A percentile compares a stretch with the other conserved stretches of the same genome.
These are phyloP conservation scores for Albophoma yamanashiensis DNA, from an alignment of 2,329 filamentous ascomycete species.

Conservation along the genomic window DNA sequence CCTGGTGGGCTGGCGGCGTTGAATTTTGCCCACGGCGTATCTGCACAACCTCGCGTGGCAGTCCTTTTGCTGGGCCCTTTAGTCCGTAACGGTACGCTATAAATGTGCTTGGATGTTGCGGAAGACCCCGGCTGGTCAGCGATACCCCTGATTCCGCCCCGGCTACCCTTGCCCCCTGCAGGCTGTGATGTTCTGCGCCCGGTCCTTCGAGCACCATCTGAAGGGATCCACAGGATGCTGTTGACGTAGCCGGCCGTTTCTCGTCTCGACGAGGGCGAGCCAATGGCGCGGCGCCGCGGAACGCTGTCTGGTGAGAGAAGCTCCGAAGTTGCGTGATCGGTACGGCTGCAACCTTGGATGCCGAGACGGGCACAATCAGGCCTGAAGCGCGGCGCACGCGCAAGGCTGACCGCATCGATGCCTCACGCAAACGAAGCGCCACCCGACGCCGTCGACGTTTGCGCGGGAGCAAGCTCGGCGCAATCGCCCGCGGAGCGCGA, in stretches of 20 bases:
- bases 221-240: not conserved
- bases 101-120: not conserved
- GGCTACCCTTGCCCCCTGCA: not conserved
- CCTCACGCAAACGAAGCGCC: not conserved
- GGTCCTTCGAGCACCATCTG: not conserved
- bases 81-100: not conserved
- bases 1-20: not conserved
- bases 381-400: not conserved
- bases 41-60: slow-evolving; percentile 10
- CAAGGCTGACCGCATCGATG: not conserved
- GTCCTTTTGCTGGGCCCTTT: slow-evolving; percentile 5
- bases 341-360: not conserved
- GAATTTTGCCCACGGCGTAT: not conserved
- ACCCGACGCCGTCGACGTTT: not conserved
- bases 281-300: not conserved
- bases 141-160: slow-evolving; percentile 1
- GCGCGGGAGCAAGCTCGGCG: not conserved
- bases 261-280: not conserved
- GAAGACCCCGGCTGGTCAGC: slow-evolving; percentile 2
- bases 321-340: not conserved
- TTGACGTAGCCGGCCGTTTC: not conserved
- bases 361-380: not conserved
- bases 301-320: not conserved
- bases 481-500: not conserved
- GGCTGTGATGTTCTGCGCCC: not conserved